Evolutionary conservation across 2,329 filamentous ascomycete species (phyloP).

Genomic region (Alternaria brassicae): DNA sequence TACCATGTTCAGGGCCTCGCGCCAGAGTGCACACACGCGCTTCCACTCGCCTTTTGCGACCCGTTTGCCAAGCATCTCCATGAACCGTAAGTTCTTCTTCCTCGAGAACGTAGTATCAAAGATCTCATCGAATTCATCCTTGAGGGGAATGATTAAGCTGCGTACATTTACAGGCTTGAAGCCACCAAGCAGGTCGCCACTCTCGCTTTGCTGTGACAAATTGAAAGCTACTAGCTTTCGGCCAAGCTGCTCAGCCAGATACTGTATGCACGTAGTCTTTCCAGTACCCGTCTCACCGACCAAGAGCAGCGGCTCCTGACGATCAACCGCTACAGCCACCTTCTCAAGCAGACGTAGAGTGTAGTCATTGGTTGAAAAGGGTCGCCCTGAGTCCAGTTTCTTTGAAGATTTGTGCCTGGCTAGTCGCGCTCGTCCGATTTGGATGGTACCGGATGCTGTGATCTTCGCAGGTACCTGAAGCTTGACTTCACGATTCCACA

Average conservation of each 20-base stretch:
- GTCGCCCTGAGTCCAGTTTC: slow-evolving; percentile 51
- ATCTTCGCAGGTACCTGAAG: slow-evolving; percentile 50
- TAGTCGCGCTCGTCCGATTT: slow-evolving; percentile 54
- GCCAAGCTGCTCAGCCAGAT: slow-evolving; percentile 82
- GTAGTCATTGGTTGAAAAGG: slow-evolving; percentile 88
- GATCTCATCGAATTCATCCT: slow-evolving; percentile 91
- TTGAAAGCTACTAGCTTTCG: slow-evolving; percentile 93
- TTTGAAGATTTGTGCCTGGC: slow-evolving; percentile 53
- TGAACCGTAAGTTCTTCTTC: slow-evolving; percentile 81
- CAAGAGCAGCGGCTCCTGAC: slow-evolving; percentile 87
- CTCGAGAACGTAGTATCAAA: slow-evolving; percentile 87
- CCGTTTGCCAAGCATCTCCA: slow-evolving; percentile 80
- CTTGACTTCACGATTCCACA: slow-evolving; percentile 75
- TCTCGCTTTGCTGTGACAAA: slow-evolving; percentile 96
- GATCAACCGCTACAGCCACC: slow-evolving; percentile 80
- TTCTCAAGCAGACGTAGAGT: slow-evolving; percentile 87
- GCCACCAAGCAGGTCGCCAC: slow-evolving; percentile 91
- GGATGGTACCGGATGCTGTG: slow-evolving; percentile 36
- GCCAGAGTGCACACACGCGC: slow-evolving; percentile 85
- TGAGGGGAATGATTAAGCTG: slow-evolving; percentile 84
- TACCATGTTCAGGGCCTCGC: slow-evolving; percentile 88
- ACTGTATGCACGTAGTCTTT: slow-evolving; percentile 95
- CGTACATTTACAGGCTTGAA: slow-evolving; percentile 96
- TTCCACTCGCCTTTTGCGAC: slow-evolving; percentile 85
- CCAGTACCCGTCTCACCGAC: slow-evolving; percentile 99